Percentiles rank a stretch among this genome's conserved stretches.
Conservation (phyloP, 805 yeast genomes). For the Candida loeiensis region DNA sequence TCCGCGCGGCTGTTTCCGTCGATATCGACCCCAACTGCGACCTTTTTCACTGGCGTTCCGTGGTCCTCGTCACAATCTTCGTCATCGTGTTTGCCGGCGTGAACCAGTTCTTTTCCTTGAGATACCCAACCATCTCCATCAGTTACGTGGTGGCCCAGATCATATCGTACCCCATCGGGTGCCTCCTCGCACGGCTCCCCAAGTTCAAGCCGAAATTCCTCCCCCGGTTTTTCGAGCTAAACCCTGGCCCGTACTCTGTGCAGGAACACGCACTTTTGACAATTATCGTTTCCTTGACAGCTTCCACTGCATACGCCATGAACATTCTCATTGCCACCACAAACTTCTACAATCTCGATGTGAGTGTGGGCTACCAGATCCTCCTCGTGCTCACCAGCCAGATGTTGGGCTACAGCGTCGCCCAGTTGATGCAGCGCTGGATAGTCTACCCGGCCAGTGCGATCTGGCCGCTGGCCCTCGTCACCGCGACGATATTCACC, state of each 20-base stretch:
- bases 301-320: slow-evolving; percentile 22
- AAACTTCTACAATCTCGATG: slow-evolving; percentile 13
- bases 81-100: slow-evolving; percentile 26
- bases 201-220: slow-evolving; percentile 8
- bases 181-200: slow-evolving; percentile 15
- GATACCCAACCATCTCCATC: slow-evolving; percentile 24
- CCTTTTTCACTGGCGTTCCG: slow-evolving; percentile 21
- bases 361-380: slow-evolving; percentile 25
- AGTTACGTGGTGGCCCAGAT: slow-evolving; percentile 24
- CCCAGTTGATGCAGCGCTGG: slow-evolving; percentile 25
- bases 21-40: slow-evolving; percentile 16
- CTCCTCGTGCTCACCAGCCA: slow-evolving; percentile 23
- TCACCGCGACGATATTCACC: slow-evolving; percentile 20
- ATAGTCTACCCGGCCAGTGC: slow-evolving; percentile 49
- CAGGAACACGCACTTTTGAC: slow-evolving; percentile 24
- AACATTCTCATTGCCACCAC: slow-evolving; percentile 21
- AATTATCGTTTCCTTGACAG: slow-evolving; percentile 19
- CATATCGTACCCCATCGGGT: slow-evolving; percentile 23
- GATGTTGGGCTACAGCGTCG: slow-evolving; percentile 28
- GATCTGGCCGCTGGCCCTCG: slow-evolving; percentile 47
- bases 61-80: slow-evolving; percentile 18
- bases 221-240: slow-evolving; percentile 18
- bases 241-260: slow-evolving; percentile 20
- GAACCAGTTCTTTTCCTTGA: slow-evolving; percentile 23
- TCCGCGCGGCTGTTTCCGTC: slow-evolving; percentile 20